These are phyloP conservation scores for Neurospora intermedia DNA, from an alignment of 495 filamentous ascomycete species.

Conservation along the genomic window DNA sequence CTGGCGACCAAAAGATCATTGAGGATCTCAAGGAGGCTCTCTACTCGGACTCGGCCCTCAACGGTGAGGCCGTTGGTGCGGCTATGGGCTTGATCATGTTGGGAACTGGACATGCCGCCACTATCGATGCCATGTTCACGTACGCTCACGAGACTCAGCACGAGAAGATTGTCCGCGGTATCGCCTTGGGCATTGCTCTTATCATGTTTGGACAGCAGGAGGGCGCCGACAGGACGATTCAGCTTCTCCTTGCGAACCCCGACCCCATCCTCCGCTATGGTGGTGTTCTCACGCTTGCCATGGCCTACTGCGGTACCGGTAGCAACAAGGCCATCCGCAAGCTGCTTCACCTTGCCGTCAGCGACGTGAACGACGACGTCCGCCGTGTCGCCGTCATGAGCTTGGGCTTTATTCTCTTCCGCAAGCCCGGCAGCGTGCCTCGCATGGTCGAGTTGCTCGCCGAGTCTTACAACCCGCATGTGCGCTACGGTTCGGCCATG, in stretches of 20 bases:
- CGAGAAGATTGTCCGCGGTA: conserved; percentile 95
- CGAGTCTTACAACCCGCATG: conserved; percentile 98
- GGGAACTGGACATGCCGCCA: conserved; percentile 84
- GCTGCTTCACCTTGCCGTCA: conserved; percentile 93
- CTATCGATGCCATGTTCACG: conserved; percentile 87
- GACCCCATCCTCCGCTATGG: conserved; percentile 92
- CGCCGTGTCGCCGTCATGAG: conserved; percentile 95
- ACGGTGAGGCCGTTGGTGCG: conserved; percentile 91
- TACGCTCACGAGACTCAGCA: conserved; percentile 98
- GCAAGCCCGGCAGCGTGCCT: conserved; percentile 92
- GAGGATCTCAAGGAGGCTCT: conserved; percentile 80
- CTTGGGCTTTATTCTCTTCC: conserved; percentile 96
- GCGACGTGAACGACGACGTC: conserved; percentile 97
- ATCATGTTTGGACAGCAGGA: conserved; percentile 98
- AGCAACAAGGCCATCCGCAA: conserved; percentile 98
- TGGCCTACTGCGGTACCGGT: conserved; percentile 93
- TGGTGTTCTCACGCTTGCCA: conserved; percentile 96
- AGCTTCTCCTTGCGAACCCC: conserved; percentile 83
- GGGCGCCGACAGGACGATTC: conserved; percentile 86
- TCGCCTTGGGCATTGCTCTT: conserved; percentile 91
- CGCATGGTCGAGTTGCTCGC: conserved; percentile 98
- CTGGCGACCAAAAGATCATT: conserved; percentile 79
- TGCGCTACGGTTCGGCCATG: conserved; percentile 97
- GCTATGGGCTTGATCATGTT: conserved; percentile 97
- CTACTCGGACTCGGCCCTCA: conserved; percentile 86